Evolutionary conservation across 768 basidiomycete species (phyloP).

Genomic region (Phlegmacium glaucopus): DNA sequence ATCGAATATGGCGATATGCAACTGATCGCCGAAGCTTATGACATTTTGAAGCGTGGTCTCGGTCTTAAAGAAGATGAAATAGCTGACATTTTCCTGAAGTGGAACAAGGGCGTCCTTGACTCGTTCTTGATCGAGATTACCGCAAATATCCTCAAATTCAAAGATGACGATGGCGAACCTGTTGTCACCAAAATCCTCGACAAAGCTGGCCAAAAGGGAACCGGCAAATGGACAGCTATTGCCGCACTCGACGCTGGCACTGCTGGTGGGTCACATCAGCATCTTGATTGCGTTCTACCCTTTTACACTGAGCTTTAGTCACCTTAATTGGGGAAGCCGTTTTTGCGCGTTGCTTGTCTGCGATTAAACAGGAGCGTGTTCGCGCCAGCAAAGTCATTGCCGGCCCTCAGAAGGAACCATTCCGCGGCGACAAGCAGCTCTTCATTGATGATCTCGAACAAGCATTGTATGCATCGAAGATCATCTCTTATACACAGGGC

Average conservation of each 20-base stretch:
- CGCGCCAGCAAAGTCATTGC: slow-evolving; percentile 89
- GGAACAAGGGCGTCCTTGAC: slow-evolving; percentile 99
- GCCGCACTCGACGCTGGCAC: slow-evolving; percentile 92
- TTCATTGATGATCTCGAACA: slow-evolving; percentile 99
- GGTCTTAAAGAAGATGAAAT: slow-evolving; percentile 86
- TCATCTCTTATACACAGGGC: slow-evolving; percentile 99
- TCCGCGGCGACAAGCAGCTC: slow-evolving; percentile 97
- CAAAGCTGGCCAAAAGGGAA: slow-evolving; percentile 97
- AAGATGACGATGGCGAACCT: slow-evolving; percentile 91
- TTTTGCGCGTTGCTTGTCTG: slow-evolving; percentile 96
- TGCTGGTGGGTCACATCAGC: slow-evolving; percentile 50
- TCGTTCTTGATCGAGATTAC: slow-evolving; percentile 99
- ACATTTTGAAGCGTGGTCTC: slow-evolving; percentile 96
- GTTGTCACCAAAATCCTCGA: slow-evolving; percentile 94
- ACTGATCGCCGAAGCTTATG: slow-evolving; percentile 97
- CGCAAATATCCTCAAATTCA: slow-evolving; percentile 93
- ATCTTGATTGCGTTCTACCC: slow-evolving; percentile 3
- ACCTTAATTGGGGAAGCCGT: slow-evolving; percentile 99
- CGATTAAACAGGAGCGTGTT: slow-evolving; percentile 93
- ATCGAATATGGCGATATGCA: slow-evolving; percentile 99
- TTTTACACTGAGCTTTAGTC: slow-evolving; percentile 45
- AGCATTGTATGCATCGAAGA: slow-evolving; percentile 98
- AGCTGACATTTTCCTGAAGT: slow-evolving; percentile 86
- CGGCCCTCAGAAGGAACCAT: slow-evolving; percentile 88
- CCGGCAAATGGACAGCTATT: slow-evolving; percentile 99